Base-by-base conservation (phyloP, 2,329 filamentous ascomycete species). In the Aspergillus sp. region DNA sequence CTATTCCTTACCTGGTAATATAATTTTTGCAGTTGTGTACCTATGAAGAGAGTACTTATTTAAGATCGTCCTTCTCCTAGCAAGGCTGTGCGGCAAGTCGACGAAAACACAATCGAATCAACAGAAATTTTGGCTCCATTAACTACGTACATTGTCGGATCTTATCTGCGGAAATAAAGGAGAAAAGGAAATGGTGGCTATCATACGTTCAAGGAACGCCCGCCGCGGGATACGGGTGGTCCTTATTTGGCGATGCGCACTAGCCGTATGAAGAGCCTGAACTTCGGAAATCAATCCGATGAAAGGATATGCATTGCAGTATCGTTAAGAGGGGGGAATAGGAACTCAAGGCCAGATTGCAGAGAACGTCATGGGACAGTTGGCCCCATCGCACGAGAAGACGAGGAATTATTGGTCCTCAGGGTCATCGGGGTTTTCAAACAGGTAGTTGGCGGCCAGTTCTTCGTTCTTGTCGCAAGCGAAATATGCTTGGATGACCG, bases 381-480 rank as follows among this genome's bases (percentile, higher is more conserved):
- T 20, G 6, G 10, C 21, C 14, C 19, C 32, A 17, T 36, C 20
- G 13, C 21, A 23, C 9, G 13, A 21, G 14, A 21, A n/a, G 41
- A 25, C n/a, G 19, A 46, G 21, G 44, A 43, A 45, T 58, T 59
- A 70, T 57, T 61, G 58, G 25, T 75, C 70, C 46, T 76, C 71
- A 32, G 89, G 87, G 45, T 97, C 92, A 56, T 96, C 91, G 9
- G 92, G 92, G 76, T 97, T 91, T 65, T 99, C 94, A 69, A 99
- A 99, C 55, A 99, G 81, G 75, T 97, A 97, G 76, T 99, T 99
- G 59, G 94, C 94, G 0, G 94, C 94, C 47, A 99, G 81, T 75
- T 99, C 94, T 76, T 99, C 94, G 73, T 99, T 97, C 83, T 97
- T 99, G 76, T 99, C 94, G 74, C 94, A 99, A 31, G 94, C 94